Evolutionary conservation across 202 grass and related monocot species (phyloP).

Genomic region (Schoenoplectus tabernaemontani): DNA sequence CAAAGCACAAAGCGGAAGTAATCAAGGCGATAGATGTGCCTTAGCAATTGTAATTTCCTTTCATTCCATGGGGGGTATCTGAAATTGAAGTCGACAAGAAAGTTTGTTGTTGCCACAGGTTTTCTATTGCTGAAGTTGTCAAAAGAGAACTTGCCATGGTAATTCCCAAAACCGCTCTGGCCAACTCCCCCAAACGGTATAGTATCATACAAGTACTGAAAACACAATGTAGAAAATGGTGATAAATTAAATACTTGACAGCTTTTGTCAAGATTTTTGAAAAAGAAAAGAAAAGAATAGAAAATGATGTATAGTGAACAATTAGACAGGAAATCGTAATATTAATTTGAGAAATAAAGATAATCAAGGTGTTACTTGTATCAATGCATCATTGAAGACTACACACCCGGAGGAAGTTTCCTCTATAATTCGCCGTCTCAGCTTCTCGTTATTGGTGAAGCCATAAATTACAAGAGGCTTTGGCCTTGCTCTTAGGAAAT

Average conservation of each 20-base stretch:
- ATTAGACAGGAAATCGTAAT: neutral
- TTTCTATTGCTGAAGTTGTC: constrained; percentile 92
- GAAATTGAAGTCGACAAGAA: constrained; percentile 49
- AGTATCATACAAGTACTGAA: constrained; percentile 47
- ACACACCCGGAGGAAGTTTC: constrained; percentile 81
- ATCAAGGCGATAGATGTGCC: constrained; percentile 42
- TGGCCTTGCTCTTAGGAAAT: constrained; percentile 49
- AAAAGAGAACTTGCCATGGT: constrained; percentile 91
- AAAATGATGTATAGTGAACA: neutral
- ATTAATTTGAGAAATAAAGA: neutral
- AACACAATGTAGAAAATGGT: neutral
- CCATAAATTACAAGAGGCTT: constrained; percentile 77
- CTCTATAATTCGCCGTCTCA: constrained; percentile 41
- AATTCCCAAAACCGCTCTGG: constrained; percentile 72
- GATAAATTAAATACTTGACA: neutral
- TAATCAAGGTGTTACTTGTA: constrained; percentile 38
- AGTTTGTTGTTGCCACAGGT: constrained; percentile 47
- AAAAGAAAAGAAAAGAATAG: too few relatives aligned
- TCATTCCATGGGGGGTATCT: constrained; percentile 82
- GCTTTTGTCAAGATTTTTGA: too few relatives aligned
- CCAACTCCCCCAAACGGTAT: constrained; percentile 87
- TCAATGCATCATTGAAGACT: constrained; percentile 66
- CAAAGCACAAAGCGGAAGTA: constrained; percentile 52
- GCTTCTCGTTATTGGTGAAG: constrained; percentile 44
- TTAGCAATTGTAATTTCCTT: constrained; percentile 56